Base-by-base conservation (phyloP, 208 protist species). In the Crithidia expoeki region DNA sequence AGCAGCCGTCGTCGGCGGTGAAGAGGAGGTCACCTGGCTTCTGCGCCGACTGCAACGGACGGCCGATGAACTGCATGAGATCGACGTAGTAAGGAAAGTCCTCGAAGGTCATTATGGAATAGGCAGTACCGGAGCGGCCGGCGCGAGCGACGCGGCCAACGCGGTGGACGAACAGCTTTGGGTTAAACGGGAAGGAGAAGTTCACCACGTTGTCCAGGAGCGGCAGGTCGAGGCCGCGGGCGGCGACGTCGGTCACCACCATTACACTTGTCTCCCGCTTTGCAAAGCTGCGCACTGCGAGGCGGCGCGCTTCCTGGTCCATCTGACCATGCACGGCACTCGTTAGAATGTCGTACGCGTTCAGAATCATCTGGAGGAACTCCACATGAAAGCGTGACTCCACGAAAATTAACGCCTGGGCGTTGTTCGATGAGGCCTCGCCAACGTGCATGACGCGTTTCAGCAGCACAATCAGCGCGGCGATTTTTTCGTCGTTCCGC, bases 201-300 rank as follows among this genome's bases (percentile, higher is more conserved):
- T 99, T 99, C 58, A 99, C 95, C 4, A 99, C 99, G 75, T 99
- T 98, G 82, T 99, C 98, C 0, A 99, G 84, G 38, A 99, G 73
- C 32, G 99, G 98, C 50, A 99, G 86, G 83, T 99, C 99, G 5
- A 99, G 81, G 79, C 99, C 99, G 76, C 99, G 96, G 9, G 99
- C 98, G 1, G 99, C 99, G 6, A 99, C 96, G 84, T 99, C 99
- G 4, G 99, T 99, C 11, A 99, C 98, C 19, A 99, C 57, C 75
- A 99, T 94, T 19, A 99, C 76, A 55, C 77, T 81, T 19, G 92
- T 92, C 59, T 95, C 59, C 0, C 85, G 82, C 60, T 88, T 84
- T 34, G 94, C 67, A 74, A 99, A 99, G 57, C 88, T 89, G 25
- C 73, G 92, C 23, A 99, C 77, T 40, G 98, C 96, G 23, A 98